Conservation (phyloP, 208 protist species). For the Wallacemonas rigidus region DNA sequence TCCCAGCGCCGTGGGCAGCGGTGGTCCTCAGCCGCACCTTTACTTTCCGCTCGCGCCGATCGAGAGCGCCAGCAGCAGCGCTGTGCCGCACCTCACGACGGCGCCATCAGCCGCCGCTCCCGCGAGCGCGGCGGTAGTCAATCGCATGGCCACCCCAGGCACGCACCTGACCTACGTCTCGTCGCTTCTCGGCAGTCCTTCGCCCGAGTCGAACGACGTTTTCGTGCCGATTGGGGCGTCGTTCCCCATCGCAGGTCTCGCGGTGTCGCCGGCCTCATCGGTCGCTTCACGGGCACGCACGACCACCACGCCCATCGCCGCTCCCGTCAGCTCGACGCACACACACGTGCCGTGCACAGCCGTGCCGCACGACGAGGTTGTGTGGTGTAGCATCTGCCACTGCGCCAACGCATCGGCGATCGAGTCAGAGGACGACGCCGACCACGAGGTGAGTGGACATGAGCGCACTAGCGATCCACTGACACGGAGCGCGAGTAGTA, state of each 20-base stretch:
- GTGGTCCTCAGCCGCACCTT: too few species aligned
- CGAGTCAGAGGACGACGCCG: background rate
- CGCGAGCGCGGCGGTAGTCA: background rate
- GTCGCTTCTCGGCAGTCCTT: background rate
- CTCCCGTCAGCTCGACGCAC: background rate
- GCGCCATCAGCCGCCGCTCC: background rate
- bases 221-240: constrained; percentile 13
- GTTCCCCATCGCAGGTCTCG: background rate
- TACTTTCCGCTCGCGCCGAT: background rate
- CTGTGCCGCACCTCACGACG: background rate
- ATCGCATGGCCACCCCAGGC: background rate
- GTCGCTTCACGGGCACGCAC: background rate
- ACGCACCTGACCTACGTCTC: background rate
- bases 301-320: constrained; percentile 1
- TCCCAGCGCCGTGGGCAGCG: background rate
- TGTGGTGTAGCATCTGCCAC: constrained; percentile 15
- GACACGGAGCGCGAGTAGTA: background rate
- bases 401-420: constrained; percentile 6
- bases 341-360: constrained; percentile 14
- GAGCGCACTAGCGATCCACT: background rate
- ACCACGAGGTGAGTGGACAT: background rate
- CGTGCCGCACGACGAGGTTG: background rate
- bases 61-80: constrained; percentile 12
- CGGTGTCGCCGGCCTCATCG: background rate
- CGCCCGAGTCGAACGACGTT: background rate